Percentiles rank a stretch among this genome's conserved stretches.
These are phyloP conservation scores for Apiotrichum akiyoshidainum DNA, from an alignment of 1,284 basidiomycete genomes.

Conservation along the genomic window DNA sequence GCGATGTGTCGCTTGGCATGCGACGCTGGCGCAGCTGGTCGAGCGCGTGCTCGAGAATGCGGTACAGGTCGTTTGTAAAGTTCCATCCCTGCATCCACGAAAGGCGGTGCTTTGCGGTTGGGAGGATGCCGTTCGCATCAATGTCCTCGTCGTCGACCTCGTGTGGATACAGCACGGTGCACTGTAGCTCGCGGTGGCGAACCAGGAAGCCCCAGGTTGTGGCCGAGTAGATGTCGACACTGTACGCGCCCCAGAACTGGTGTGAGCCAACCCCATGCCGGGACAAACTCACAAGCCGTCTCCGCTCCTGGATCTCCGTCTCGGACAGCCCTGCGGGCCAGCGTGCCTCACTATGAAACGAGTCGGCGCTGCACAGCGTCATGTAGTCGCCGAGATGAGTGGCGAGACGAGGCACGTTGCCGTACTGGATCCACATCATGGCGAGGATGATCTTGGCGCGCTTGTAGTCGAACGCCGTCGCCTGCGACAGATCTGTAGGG, in stretches of 20 bases:
- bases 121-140: conserved; percentile 26
- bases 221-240: conserved; percentile 42
- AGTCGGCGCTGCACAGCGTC: conserved; percentile 38
- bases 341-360: conserved; percentile 41
- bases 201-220: conserved; percentile 43
- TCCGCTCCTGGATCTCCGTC: conserved; percentile 41
- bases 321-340: conserved; percentile 39
- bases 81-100: conserved; percentile 46
- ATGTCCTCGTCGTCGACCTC: conserved; percentile 42
- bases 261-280: background rate
- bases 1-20: conserved; percentile 2
- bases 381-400: conserved; percentile 40
- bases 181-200: conserved; percentile 43
- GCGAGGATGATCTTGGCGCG: conserved; percentile 36
- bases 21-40: conserved; percentile 28
- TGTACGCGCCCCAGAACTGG: conserved; percentile 48
- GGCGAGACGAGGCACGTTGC: conserved; percentile 29
- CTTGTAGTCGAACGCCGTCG: conserved; percentile 34
- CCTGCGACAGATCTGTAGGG: conserved; percentile 24
- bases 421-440: conserved; percentile 39
- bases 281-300: conserved; percentile 42
- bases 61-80: conserved; percentile 45
- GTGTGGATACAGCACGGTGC: conserved; percentile 44
- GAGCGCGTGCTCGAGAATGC: conserved; percentile 46
- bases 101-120: conserved; percentile 6